These are phyloP conservation scores for Artemisia argyi DNA, from an alignment of 129 eudicot species.

Conservation along the genomic window DNA sequence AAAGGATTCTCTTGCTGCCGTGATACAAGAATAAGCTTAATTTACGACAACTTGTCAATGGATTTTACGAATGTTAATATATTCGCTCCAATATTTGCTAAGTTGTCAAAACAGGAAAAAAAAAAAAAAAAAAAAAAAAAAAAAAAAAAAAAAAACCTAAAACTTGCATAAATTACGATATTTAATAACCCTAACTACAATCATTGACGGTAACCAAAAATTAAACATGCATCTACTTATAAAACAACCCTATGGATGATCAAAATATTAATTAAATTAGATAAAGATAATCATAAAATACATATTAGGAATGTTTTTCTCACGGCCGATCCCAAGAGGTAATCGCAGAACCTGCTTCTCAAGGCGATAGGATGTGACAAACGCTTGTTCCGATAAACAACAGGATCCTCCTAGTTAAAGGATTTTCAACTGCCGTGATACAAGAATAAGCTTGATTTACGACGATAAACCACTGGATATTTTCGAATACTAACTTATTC, in stretches of 20 bases:
- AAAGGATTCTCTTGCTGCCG: conserved; percentile 15
- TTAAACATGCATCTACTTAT: no score
- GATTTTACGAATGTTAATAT: conserved; percentile 26
- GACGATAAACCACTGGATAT: conserved; percentile 38
- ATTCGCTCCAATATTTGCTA: conserved; percentile 30
- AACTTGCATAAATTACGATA: no score
- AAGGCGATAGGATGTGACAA: neutral
- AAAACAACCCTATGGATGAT: no score
- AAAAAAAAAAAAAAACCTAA: no score
- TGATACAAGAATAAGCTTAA: conserved; percentile 23
- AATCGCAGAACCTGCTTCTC: no score
- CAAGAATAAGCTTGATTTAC: conserved; percentile 24
- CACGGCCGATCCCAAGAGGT: no score
- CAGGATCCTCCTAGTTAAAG: conserved; percentile 24
- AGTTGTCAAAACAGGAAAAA: neutral
- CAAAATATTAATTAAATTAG: no score
- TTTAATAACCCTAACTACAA: no score
- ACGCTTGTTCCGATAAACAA: conserved; percentile 8
- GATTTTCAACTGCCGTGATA: conserved; percentile 19
- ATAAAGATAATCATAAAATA: no score
- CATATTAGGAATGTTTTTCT: no score
- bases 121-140: no score
- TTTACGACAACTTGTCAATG: conserved; percentile 37
- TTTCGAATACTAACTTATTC: conserved; percentile 29
- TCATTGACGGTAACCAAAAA: no score